phyloP scores from a whole-genome alignment of 2,329 filamentous ascomycete genomes.

The Pezicula neosporulosa region DNA sequence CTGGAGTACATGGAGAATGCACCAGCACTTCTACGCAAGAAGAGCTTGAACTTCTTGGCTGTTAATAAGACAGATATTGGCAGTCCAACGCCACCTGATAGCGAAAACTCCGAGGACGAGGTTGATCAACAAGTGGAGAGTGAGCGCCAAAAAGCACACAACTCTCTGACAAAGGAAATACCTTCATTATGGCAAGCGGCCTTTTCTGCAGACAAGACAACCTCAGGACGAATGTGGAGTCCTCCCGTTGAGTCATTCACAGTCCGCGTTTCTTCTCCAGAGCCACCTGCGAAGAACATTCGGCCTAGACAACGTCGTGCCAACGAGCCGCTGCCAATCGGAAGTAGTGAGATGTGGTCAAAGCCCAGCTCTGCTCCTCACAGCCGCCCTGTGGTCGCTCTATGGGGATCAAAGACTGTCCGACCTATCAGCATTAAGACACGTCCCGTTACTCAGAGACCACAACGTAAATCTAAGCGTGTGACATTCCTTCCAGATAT shows the following conservation, averaged over 20 bases:
- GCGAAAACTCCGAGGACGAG: conserved; percentile 37
- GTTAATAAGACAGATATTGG: conserved; percentile 32
- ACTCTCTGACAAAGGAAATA: neutral
- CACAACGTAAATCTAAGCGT: conserved; percentile 51
- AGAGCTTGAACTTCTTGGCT: conserved; percentile 37
- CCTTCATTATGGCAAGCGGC: conserved; percentile 20
- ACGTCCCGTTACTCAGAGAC: conserved; percentile 48
- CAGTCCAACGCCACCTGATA: conserved; percentile 54
- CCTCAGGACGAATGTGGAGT: conserved; percentile 22
- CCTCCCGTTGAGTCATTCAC: conserved; percentile 9
- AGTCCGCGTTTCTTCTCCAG: conserved; percentile 5
- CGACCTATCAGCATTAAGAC: conserved; percentile 25
- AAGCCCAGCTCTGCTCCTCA: conserved; percentile 15
- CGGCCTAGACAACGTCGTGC: conserved; percentile 20
- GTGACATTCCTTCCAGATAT: conserved; percentile 61
- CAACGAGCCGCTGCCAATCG: conserved; percentile 13
- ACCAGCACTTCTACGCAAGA: conserved; percentile 32
- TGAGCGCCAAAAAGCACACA: conserved; percentile 5
- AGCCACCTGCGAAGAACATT: conserved; percentile 24
- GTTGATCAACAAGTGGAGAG: conserved; percentile 15
- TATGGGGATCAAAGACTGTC: conserved; percentile 26
- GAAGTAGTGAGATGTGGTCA: conserved; percentile 24
- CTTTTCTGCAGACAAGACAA: conserved; percentile 8
- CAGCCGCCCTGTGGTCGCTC: conserved; percentile 12
- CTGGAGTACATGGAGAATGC: conserved; percentile 40